A percentile compares a stretch with the other conserved stretches of the same genome.
phyloP scores from a whole-genome alignment of 192 early-diverging fungal genomes.

The Umbelopsis sp. region DNA sequence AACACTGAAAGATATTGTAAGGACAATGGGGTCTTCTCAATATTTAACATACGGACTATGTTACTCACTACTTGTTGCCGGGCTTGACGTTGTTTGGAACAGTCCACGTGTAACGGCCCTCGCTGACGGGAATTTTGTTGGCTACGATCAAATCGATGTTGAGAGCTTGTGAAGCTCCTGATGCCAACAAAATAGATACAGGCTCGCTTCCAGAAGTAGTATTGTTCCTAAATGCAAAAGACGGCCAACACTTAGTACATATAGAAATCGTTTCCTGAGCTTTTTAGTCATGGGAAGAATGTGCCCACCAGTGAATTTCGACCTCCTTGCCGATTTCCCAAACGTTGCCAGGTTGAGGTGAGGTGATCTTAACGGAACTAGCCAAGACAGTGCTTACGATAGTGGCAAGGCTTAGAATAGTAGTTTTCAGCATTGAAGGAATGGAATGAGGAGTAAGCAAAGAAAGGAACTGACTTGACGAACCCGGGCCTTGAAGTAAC shows the following conservation, averaged over 20 bases:
- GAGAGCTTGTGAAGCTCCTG: constrained; percentile 21
- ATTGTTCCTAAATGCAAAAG: background rate
- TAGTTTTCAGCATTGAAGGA: constrained; percentile 17
- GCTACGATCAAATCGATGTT: constrained; percentile 22
- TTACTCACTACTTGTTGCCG: constrained; percentile 19
- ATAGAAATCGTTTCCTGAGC: background rate
- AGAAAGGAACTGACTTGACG: background rate
- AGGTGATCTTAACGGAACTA: constrained; percentile 11
- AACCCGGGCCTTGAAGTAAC: background rate
- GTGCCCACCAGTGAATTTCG: constrained; percentile 9
- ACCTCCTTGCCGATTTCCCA: constrained; percentile 18
- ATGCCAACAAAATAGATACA: constrained; percentile 21
- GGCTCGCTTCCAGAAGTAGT: background rate
- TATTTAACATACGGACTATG: background rate
- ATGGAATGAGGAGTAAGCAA: constrained; percentile 13
- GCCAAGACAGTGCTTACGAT: constrained; percentile 14
- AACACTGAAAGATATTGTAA: background rate
- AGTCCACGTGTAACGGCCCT: constrained; percentile 22
- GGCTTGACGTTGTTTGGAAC: constrained; percentile 18
- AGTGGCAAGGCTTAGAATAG: background rate
- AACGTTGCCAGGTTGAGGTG: constrained; percentile 4
- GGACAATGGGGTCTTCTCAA: background rate
- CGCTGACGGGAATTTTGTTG: constrained; percentile 17
- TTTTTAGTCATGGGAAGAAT: background rate
- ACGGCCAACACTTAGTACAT: no score